phyloP scores from a whole-genome alignment of 805 yeast species.

The Teunomyces pallodes region DNA sequence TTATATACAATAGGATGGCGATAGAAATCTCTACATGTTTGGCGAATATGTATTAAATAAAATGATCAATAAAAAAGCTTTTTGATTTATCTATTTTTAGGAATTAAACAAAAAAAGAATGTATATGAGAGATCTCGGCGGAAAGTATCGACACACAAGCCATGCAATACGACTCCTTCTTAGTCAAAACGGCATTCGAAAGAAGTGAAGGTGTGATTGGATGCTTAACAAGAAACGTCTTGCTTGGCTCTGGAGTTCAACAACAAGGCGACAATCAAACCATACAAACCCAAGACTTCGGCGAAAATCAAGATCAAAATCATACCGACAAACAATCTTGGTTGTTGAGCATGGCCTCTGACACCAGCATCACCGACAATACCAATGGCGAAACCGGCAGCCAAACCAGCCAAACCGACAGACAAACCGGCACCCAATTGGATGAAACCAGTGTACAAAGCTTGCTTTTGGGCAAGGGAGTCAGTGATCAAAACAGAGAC shows the following conservation, averaged over 20 bases:
- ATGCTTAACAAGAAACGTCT: constrained; percentile 73
- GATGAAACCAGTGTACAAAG: constrained; percentile 94
- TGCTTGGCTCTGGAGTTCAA: constrained; percentile 97
- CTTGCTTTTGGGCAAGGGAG: constrained; percentile 84
- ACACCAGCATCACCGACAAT: constrained; percentile 99
- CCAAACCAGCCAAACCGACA: constrained; percentile 95
- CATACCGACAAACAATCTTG: constrained; percentile 98
- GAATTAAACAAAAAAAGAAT: constrained; percentile 4
- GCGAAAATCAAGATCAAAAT: constrained; percentile 97
- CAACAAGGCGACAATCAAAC: constrained; percentile 95
- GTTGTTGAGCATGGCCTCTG: constrained; percentile 97
- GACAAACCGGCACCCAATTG: constrained; percentile 98
- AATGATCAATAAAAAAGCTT: neutral
- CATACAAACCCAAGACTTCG: constrained; percentile 97
- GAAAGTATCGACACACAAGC: constrained; percentile 1
- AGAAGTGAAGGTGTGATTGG: constrained; percentile 5
- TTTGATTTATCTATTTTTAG: constrained; percentile 2
- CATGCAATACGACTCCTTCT: constrained; percentile 4
- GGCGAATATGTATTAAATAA: constrained; percentile 2
- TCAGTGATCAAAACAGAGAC: constrained; percentile 93
- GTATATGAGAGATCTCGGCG: constrained; percentile 1
- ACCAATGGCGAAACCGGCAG: constrained; percentile 99
- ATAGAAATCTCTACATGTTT: neutral
- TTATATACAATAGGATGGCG: constrained; percentile 20
- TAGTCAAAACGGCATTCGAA: constrained; percentile 3